A percentile compares a stretch with the other conserved stretches of the same genome.
These are phyloP conservation scores for Neophaeococcomyces aloes DNA, from an alignment of 2,329 filamentous ascomycete species.

Conservation along the genomic window DNA sequence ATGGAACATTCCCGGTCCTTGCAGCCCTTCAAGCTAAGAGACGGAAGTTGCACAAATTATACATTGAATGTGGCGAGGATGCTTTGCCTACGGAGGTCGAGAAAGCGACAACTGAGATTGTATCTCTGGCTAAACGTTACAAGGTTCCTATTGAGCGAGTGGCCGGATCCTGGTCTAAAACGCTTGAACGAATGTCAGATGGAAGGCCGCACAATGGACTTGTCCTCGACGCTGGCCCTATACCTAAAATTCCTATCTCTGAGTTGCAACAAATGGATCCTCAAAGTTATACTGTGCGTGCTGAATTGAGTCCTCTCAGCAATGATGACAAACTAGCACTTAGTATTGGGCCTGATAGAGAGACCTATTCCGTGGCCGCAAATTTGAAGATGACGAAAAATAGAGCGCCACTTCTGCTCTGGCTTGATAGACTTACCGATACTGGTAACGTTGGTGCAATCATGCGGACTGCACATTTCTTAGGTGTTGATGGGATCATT, in stretches of 20 bases:
- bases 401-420: conserved; percentile 32
- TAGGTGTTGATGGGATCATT: conserved; percentile 76
- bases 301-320: background rate
- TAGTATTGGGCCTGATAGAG: background rate
- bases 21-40: conserved; percentile 61
- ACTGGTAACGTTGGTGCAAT: conserved; percentile 86
- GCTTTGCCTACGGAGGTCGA: conserved; percentile 38
- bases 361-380: background rate
- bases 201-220: conserved; percentile 83
- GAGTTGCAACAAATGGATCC: conserved; percentile 37
- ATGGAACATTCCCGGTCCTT: conserved; percentile 69
- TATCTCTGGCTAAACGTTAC: conserved; percentile 30
- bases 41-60: conserved; percentile 73
- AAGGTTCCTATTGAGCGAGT: conserved; percentile 51
- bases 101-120: conserved; percentile 31
- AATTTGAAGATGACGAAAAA: conserved; percentile 7
- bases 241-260: conserved; percentile 61
- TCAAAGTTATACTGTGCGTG: background rate
- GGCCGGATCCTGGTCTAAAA: conserved; percentile 45
- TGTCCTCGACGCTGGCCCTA: conserved; percentile 73
- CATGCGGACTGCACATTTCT: conserved; percentile 75
- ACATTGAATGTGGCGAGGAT: conserved; percentile 56
- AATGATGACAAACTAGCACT: background rate
- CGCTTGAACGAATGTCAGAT: conserved; percentile 74
- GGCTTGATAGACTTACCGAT: conserved; percentile 51